These are phyloP conservation scores for Stachybotrys elegans DNA, from an alignment of 2,329 filamentous ascomycete species.

Conservation along the genomic window DNA sequence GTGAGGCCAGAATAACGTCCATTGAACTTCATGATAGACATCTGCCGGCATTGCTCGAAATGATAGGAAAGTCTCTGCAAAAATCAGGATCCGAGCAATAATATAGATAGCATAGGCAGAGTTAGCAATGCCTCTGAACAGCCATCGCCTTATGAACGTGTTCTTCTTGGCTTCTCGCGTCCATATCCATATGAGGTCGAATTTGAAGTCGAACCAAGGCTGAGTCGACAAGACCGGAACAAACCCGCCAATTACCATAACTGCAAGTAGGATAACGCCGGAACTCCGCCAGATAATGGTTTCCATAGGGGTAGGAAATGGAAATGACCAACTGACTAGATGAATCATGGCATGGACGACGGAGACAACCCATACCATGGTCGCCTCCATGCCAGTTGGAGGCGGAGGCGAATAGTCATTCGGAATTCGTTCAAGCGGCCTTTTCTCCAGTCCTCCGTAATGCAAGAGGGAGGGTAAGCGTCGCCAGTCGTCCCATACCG, in stretches of 20 bases:
- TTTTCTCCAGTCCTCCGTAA: background rate
- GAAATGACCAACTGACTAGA: background rate
- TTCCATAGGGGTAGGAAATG: background rate
- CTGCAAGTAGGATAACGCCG: background rate
- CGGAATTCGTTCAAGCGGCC: background rate
- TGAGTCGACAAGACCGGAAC: conserved; percentile 1
- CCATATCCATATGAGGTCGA: conserved; percentile 1
- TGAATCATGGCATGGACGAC: background rate
- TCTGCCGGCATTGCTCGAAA: background rate
- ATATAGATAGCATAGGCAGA: background rate
- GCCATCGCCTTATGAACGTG: background rate
- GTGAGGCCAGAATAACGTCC: background rate
- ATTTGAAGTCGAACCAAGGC: conserved; percentile 1
- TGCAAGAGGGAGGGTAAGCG: background rate
- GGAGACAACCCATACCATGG: background rate
- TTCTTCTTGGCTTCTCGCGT: background rate
- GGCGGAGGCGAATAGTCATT: background rate
- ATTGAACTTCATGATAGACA: background rate
- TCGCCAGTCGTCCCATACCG: background rate
- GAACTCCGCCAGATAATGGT: background rate
- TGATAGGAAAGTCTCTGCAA: background rate
- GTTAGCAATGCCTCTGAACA: background rate
- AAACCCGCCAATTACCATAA: background rate
- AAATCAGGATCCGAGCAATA: background rate
- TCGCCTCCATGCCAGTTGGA: background rate